phyloP scores from a whole-genome alignment of 1,139 yeast genomes.

The Saccharomyces uvarum region DNA sequence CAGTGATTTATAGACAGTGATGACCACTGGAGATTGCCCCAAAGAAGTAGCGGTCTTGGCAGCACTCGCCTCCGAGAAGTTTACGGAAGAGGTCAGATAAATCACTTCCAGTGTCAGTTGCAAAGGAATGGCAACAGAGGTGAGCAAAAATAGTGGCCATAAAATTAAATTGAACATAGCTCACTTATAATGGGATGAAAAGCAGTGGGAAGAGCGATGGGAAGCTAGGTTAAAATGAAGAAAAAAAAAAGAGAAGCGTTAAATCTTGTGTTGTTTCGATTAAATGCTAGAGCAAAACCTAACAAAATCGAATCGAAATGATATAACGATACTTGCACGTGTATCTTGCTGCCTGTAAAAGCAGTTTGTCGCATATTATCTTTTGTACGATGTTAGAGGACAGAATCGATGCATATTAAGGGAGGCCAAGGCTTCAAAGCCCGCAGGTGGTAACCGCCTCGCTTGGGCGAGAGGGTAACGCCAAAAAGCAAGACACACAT shows the following conservation, averaged over 20 bases:
- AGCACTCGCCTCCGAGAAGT: background rate
- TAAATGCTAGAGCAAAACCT: background rate
- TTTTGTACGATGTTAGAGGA: background rate
- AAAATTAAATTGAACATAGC: background rate
- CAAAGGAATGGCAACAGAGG: background rate
- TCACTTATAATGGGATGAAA: background rate
- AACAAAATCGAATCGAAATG: background rate
- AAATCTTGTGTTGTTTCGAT: background rate
- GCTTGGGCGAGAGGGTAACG: background rate
- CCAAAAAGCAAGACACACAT: too few relatives aligned
- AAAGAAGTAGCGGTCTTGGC: background rate
- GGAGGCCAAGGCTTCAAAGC: background rate
- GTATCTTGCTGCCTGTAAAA: background rate
- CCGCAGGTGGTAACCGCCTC: background rate
- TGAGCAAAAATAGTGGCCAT: background rate
- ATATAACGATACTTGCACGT: background rate
- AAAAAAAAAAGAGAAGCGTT: background rate
- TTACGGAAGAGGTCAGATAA: background rate
- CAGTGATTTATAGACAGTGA: slow-evolving; percentile 3
- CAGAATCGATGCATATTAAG: background rate
- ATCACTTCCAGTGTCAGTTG: background rate
- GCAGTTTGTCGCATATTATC: background rate
- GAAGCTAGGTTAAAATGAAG: background rate
- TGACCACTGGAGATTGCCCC: background rate
- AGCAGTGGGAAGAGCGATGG: background rate